phyloP scores from a whole-genome alignment of 208 protist genomes.

The Polymyxa betae region DNA sequence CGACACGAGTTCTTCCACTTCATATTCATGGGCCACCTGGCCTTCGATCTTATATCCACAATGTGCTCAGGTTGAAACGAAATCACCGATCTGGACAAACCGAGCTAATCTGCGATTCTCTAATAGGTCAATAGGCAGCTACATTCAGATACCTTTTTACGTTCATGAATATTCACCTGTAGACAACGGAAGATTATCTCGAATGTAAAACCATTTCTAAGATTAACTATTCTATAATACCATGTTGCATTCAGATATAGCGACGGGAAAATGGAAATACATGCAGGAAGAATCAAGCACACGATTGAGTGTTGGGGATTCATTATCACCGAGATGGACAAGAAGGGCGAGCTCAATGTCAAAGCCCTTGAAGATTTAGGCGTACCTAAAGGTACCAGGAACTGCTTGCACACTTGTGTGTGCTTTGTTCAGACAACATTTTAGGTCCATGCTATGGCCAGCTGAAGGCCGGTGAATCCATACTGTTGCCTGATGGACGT shows the following conservation, averaged over 20 bases:
- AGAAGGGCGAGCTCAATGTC: background rate
- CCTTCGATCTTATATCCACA: background rate
- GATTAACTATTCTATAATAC: too few relatives aligned
- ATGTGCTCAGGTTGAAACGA: background rate
- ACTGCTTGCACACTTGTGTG: background rate
- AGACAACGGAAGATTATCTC: background rate
- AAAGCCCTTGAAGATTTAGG: background rate
- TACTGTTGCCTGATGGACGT: background rate
- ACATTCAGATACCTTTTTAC: background rate
- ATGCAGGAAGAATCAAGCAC: background rate
- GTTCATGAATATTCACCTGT: conserved; percentile 1
- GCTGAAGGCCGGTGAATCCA: background rate
- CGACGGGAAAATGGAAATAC: conserved; percentile 16
- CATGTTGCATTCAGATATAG: background rate
- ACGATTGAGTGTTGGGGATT: conserved; percentile 12
- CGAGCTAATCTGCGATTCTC: background rate
- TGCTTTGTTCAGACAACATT: background rate
- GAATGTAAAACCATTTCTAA: too few relatives aligned
- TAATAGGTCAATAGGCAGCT: background rate
- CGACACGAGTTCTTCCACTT: background rate
- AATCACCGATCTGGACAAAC: background rate
- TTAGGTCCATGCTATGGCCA: background rate
- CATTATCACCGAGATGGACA: conserved; percentile 32
- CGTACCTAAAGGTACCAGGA: background rate
- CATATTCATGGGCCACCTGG: conserved; percentile 27